Evolutionary conservation across 129 eudicot genomes (phyloP), one percentile per base, ranked within the genome.

Genomic region (Artemisia argyi): DNA sequence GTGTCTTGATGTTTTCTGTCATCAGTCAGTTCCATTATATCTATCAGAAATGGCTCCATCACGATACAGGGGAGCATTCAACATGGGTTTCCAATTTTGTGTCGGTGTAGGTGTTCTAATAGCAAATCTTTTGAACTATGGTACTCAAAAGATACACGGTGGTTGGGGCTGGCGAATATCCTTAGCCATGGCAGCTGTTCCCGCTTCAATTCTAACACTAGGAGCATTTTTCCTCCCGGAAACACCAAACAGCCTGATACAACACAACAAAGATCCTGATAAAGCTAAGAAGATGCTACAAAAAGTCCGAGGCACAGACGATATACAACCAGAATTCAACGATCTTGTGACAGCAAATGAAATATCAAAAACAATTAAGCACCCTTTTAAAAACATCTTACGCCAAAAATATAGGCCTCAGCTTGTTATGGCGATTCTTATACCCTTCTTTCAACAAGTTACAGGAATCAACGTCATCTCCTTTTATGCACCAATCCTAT

Each of bases 131-230:
- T 90, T 93, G 69, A 93, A 93, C 18, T 93, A 87, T 66, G 87
- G 87, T 60, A 87, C 98, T 16, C 77, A 81, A 17, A 87, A 86
- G 61, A 89, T 93, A 26, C 44, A 73, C 28, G 98, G 94, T 54
- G 97, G 96, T 53, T 89, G 95, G 95, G 98, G 98, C 0, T 93
- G 98, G 98, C 85, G 98, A 73, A 42, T 93, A 0, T 93, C 98
- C 13, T 69, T 93, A 8, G 98, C 95, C 35, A 63, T 93, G 51
- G 98, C 97, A 13, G 98, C 92, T 11, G 20, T 93, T 65, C 98
- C 98, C 0, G 98, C 96, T 2, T 24, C 16, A 1, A 87, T 93
- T 32, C 65, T 93, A 0, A 87, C 90, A 3, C 0, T 93, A 2
- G 98, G 98, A 7, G 90, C 98, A 11, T 74, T 93, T 3, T 11